Evolutionary conservation across 1,284 basidiomycete genomes (phyloP).

Genomic region (Apiotrichum akiyoshidainum): DNA sequence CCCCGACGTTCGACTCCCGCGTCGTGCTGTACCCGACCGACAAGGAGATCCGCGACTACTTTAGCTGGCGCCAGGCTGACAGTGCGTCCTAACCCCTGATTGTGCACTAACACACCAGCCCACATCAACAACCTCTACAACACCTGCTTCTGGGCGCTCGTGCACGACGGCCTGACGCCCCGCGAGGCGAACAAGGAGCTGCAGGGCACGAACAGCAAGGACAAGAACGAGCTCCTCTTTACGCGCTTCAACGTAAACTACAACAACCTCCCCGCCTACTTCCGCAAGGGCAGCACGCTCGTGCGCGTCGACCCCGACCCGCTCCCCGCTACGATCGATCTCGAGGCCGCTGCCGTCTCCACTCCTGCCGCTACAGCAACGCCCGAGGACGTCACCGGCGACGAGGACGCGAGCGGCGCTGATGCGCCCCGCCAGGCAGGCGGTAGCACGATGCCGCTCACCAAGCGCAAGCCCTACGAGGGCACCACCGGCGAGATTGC

Average conservation of each 20-base stretch:
- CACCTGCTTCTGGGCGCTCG: slow-evolving; percentile 90
- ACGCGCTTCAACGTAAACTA: slow-evolving; percentile 82
- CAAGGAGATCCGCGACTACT: slow-evolving; percentile 81
- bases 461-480: slow-evolving; percentile 46
- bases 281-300: slow-evolving; percentile 80
- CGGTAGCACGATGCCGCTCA: slow-evolving; percentile 28
- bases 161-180: slow-evolving; percentile 72
- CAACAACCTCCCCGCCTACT: slow-evolving; percentile 69
- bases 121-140: slow-evolving; percentile 99
- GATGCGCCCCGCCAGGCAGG: not conserved
- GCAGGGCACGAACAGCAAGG: slow-evolving; percentile 76
- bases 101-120: slow-evolving; percentile 56
- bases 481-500: slow-evolving; percentile 55
- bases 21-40: slow-evolving; percentile 77
- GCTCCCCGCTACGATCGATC: slow-evolving; percentile 4
- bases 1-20: slow-evolving; percentile 89
- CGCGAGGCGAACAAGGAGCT: slow-evolving; percentile 78
- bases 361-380: not conserved
- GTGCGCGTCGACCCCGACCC: slow-evolving; percentile 55
- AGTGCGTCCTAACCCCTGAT: slow-evolving; percentile 58
- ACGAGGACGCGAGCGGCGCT: not conserved
- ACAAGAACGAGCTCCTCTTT: slow-evolving; percentile 90
- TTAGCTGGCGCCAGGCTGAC: slow-evolving; percentile 92
- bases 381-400: not conserved
- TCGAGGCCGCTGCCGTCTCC: not conserved